These are phyloP conservation scores for Plasmodium malariae DNA, from an alignment of 169 alveolate species.

Conservation along the genomic window DNA sequence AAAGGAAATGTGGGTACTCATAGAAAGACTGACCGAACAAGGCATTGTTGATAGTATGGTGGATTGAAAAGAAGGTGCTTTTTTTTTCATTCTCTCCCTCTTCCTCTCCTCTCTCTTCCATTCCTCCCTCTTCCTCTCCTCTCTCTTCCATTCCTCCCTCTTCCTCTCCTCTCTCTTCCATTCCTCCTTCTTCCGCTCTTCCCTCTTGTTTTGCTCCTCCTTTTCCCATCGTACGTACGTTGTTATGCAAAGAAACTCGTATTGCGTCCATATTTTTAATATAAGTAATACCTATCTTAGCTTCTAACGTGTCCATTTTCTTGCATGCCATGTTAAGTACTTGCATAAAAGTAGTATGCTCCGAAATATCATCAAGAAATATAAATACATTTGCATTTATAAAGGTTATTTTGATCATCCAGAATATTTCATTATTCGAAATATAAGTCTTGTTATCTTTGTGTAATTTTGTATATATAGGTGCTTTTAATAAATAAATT, in stretches of 20 bases:
- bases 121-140: background rate
- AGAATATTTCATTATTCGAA: background rate
- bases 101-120: background rate
- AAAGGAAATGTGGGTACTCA: slow-evolving; percentile 31
- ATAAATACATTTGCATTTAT: slow-evolving; percentile 1
- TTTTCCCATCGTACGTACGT: background rate
- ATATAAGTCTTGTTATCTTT: slow-evolving; percentile 24
- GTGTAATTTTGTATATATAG: slow-evolving; percentile 40
- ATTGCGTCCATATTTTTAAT: slow-evolving; percentile 12
- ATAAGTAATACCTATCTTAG: background rate
- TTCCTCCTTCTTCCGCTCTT: background rate
- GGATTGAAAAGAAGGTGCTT: background rate
- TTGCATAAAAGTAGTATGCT: slow-evolving; percentile 16
- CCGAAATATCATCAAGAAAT: slow-evolving; percentile 3
- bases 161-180: background rate
- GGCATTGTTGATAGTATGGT: background rate
- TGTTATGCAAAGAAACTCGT: background rate
- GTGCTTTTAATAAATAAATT: slow-evolving; percentile 48
- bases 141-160: background rate
- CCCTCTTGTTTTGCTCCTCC: background rate
- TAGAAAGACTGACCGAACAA: background rate
- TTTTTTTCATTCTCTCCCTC: too few species aligned
- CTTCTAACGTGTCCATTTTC: slow-evolving; percentile 7
- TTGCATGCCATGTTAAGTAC: background rate
- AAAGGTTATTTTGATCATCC: slow-evolving; percentile 36